Conservation (phyloP, 495 filamentous ascomycete genomes). For the Friedmanniomyces endolithicus region DNA sequence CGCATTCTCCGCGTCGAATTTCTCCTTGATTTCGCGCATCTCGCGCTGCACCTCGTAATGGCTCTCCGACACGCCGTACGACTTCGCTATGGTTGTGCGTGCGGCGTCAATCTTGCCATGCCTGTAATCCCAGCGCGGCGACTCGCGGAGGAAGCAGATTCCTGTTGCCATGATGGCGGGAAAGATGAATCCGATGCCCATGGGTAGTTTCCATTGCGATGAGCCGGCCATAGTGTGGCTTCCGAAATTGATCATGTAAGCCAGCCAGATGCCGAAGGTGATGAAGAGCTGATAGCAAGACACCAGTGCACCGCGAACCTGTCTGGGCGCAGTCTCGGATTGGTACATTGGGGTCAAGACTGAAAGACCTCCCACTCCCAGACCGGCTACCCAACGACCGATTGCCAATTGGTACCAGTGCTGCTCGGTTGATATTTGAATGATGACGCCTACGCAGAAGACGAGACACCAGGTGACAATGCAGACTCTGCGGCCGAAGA, state of each 20-base stretch:
- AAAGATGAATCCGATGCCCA: conserved; percentile 67
- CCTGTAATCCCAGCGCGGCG: conserved; percentile 30
- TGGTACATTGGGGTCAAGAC: conserved; percentile 28
- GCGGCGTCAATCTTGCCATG: conserved; percentile 37
- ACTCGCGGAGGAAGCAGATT: conserved; percentile 29
- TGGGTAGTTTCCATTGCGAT: conserved; percentile 67
- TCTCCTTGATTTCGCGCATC: conserved; percentile 46
- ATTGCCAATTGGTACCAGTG: conserved; percentile 27
- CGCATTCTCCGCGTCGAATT: conserved; percentile 34
- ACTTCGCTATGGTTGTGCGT: conserved; percentile 52
- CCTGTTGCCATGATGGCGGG: conserved; percentile 58
- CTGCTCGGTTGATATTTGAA: conserved; percentile 24
- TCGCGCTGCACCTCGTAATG: conserved; percentile 55
- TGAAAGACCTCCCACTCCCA: conserved; percentile 26
- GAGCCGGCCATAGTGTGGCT: conserved; percentile 44
- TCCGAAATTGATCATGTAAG: conserved; percentile 71
- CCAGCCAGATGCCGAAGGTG: conserved; percentile 72
- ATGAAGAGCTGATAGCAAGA: conserved; percentile 75
- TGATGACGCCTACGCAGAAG: conserved; percentile 25
- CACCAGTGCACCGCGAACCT: conserved; percentile 25
- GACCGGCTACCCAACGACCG: conserved; percentile 26
- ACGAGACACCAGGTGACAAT: conserved; percentile 24
- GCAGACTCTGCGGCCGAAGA: conserved; percentile 22
- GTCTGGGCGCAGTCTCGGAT: conserved; percentile 24
- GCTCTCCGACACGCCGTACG: conserved; percentile 55